Conservation (phyloP, 2,329 filamentous ascomycete species). For the Stylonectria norvegica region DNA sequence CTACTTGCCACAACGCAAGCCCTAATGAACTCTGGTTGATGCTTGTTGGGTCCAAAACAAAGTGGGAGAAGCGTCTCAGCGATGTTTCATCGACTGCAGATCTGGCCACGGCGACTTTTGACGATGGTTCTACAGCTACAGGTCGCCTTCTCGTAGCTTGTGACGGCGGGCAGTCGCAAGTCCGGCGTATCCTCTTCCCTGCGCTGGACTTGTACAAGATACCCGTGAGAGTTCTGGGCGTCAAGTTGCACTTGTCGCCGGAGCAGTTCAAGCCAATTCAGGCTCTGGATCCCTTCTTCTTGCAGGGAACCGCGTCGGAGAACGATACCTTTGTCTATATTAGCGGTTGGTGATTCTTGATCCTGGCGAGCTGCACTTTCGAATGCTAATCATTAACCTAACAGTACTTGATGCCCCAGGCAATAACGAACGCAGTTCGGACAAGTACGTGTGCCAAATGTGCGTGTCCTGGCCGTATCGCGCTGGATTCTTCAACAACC, state of each 20-base stretch:
- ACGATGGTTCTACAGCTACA: conserved; percentile 40
- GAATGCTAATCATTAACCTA: background rate
- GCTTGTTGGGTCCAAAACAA: background rate
- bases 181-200: conserved; percentile 38
- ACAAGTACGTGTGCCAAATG: conserved; percentile 46
- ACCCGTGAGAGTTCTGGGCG: conserved; percentile 48
- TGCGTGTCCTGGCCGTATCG: conserved; percentile 50
- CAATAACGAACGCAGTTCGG: conserved; percentile 32
- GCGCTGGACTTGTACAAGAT: conserved; percentile 36
- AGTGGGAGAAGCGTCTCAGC: conserved; percentile 41
- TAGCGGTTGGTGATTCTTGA: conserved; percentile 36
- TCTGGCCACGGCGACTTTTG: conserved; percentile 42
- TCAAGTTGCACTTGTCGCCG: conserved; percentile 39
- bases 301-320: conserved; percentile 51
- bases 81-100: conserved; percentile 29
- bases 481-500: conserved; percentile 31
- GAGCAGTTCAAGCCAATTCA: conserved; percentile 41
- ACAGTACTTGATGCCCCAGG: conserved; percentile 48
- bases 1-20: fast-evolving
- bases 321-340: conserved; percentile 52
- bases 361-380: fast-evolving
- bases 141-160: conserved; percentile 48
- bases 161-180: conserved; percentile 47
- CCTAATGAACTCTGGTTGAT: background rate
- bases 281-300: conserved; percentile 50